Evolutionary conservation across 148 eudicot species (phyloP), one percentile per base, ranked within the genome.

Genomic region (Fagopyrum esculentum): DNA sequence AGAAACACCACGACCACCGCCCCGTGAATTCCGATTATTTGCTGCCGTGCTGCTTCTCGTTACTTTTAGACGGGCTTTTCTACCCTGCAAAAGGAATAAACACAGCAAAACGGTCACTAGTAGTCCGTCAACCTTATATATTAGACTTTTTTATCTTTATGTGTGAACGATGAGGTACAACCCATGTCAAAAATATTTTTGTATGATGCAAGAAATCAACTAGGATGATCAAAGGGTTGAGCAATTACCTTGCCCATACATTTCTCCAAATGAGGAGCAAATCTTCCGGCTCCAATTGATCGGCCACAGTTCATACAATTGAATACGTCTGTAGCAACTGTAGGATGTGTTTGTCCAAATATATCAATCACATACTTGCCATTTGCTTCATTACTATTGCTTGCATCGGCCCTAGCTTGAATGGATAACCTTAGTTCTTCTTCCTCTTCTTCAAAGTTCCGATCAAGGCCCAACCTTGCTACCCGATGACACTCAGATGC

Each of bases 241-340:
- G 0, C 45, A 22, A 48, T 74, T 85, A 95, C 98, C 97, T 95
- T 95, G 80, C 98, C 98, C 98, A 95, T 95, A 89, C 98, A 95
- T 82, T 92, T 92, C 85, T 92, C 98, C 82, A 95, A 81, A 82
- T 95, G 98, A 81, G 98, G 97, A 74, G 98, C 98, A 82, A 95
- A 95, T 77, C 96, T 82, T 61, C 98, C 98, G 64, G 98, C 97
- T 74, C 89, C 77, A 72, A 95, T 81, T 17, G 97, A 87, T 63
- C 96, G 87, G 13, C 96, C 86, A 76, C 98, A 95, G 77, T 95
- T 95, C 98, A 95, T 92, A 85, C 98, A 95, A 7, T 92, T 91
- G 43, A 94, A 87, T 74, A 95, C 57, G 45, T 95, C 98, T 73
- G 77, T 87, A 63, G 98, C 98, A 22, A 90, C 80, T n/a, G 93